phyloP scores from a whole-genome alignment of 495 filamentous ascomycete genomes.

The Symbiotaphrina buchneri region DNA sequence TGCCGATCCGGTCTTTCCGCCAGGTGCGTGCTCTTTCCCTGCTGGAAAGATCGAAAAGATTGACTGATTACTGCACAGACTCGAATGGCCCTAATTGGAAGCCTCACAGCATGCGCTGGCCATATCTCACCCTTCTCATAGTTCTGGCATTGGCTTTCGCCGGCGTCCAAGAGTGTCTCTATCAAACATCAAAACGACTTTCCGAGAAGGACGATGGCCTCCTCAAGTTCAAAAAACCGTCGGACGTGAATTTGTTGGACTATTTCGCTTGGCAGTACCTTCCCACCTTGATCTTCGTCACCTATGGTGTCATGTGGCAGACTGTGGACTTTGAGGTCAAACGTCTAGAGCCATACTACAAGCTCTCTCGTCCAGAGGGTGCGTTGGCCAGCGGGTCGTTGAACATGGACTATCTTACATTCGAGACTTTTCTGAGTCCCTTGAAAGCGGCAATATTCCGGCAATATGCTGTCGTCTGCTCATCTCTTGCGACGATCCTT shows the following conservation, averaged over 20 bases:
- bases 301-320: conserved; percentile 56
- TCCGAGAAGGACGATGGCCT: conserved; percentile 11
- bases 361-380: conserved; percentile 38
- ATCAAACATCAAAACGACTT: conserved; percentile 22
- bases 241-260: conserved; percentile 21
- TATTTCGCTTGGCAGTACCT: conserved; percentile 57
- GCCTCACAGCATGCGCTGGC: conserved; percentile 44
- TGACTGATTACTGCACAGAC: conserved; percentile 24
- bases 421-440: conserved; percentile 37
- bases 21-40: conserved; percentile 3
- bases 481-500: conserved; percentile 34
- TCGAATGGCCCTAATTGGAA: conserved; percentile 42
- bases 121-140: conserved; percentile 32
- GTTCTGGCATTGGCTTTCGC: conserved; percentile 31
- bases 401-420: conserved; percentile 50
- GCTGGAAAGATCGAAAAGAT: conserved; percentile 3
- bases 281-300: conserved; percentile 41
- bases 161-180: conserved; percentile 33
- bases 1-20: conserved; percentile 6
- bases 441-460: conserved; percentile 29
- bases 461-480: conserved; percentile 43
- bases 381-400: conserved; percentile 42
- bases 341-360: conserved; percentile 52
- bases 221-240: conserved; percentile 26
- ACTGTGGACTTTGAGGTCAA: conserved; percentile 52